These are phyloP conservation scores for Hericium coralloides DNA, from an alignment of 768 basidiomycete genomes.

Conservation along the genomic window DNA sequence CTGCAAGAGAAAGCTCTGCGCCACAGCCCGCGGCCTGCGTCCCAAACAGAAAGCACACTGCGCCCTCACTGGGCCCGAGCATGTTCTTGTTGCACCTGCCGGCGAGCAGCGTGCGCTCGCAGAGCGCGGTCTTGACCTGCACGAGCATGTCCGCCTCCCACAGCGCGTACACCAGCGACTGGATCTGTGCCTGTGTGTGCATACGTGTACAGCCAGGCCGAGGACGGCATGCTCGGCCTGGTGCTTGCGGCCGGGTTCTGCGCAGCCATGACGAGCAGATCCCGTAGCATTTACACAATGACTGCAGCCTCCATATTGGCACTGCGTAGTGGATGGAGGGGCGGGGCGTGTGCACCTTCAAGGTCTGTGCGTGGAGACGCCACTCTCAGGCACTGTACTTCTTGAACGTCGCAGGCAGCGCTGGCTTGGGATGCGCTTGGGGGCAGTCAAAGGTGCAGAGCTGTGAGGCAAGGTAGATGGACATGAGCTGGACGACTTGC, in stretches of 20 bases:
- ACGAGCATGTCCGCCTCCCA: slow-evolving; percentile 82
- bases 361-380: slow-evolving; percentile 66
- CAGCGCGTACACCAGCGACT: slow-evolving; percentile 35
- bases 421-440: slow-evolving; percentile 29
- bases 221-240: slow-evolving; percentile 68
- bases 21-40: no score
- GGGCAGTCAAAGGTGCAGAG: slow-evolving; percentile 60
- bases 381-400: slow-evolving; percentile 66
- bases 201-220: slow-evolving; percentile 58
- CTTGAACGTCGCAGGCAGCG: slow-evolving; percentile 48
- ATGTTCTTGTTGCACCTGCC: no score
- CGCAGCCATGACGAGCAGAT: slow-evolving; percentile 56
- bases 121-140: slow-evolving; percentile 82
- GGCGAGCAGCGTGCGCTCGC: slow-evolving; percentile 71
- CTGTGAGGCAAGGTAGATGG: no score
- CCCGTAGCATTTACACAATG: slow-evolving; percentile 70
- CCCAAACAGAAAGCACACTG: slow-evolving; percentile 77
- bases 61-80: slow-evolving; percentile 68
- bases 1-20: no score
- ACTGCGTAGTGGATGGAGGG: neutral
- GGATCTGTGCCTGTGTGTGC: slow-evolving; percentile 19
- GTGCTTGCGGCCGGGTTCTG: slow-evolving; percentile 57
- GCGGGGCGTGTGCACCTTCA: slow-evolving; percentile 71
- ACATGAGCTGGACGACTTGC: slow-evolving; percentile 79
- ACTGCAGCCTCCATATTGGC: slow-evolving; percentile 37